phyloP scores from a whole-genome alignment of 352 stramenopile genomes.

The Phytopythium oedochilum region DNA sequence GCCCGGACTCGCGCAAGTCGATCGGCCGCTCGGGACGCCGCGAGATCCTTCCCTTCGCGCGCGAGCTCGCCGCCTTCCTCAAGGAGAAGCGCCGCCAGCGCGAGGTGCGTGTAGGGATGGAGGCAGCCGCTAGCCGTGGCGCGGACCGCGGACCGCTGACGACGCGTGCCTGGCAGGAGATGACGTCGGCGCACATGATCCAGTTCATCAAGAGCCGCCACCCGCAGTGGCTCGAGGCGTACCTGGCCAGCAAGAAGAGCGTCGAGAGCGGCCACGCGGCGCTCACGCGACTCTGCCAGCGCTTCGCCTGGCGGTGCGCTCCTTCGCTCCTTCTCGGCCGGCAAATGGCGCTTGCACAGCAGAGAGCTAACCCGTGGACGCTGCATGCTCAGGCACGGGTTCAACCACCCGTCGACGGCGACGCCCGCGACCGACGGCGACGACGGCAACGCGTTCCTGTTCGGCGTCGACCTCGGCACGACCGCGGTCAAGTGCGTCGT shows the following conservation, averaged over 20 bases:
- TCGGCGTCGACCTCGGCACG: slow-evolving; percentile 74
- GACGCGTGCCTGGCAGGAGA: slow-evolving; percentile 10
- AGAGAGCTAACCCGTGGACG: not conserved
- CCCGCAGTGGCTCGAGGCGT: slow-evolving; percentile 25
- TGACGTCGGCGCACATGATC: slow-evolving; percentile 42
- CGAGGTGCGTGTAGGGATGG: not conserved
- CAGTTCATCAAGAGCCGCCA: slow-evolving; percentile 31
- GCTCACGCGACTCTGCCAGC: slow-evolving; percentile 29
- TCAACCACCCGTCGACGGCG: slow-evolving; percentile 8
- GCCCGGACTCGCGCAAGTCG: slow-evolving; percentile 30
- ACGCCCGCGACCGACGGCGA: slow-evolving; percentile 1
- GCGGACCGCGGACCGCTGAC: too few species aligned
- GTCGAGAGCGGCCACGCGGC: slow-evolving; percentile 35
- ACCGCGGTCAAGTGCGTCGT: slow-evolving; percentile 75
- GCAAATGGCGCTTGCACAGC: too few species aligned
- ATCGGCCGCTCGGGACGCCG: slow-evolving; percentile 33
- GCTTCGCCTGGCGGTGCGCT: slow-evolving; percentile 20
- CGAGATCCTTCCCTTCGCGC: slow-evolving; percentile 32
- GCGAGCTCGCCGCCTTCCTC: slow-evolving; percentile 22
- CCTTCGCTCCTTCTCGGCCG: not conserved
- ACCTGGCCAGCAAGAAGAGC: slow-evolving; percentile 36
- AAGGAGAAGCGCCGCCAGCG: slow-evolving; percentile 14
- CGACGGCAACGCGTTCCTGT: slow-evolving; percentile 22
- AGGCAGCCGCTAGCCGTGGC: not conserved
- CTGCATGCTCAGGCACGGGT: slow-evolving; percentile 13